Evolutionary conservation across 768 basidiomycete species (phyloP).

Genomic region (Leccinellum rugosiceps): DNA sequence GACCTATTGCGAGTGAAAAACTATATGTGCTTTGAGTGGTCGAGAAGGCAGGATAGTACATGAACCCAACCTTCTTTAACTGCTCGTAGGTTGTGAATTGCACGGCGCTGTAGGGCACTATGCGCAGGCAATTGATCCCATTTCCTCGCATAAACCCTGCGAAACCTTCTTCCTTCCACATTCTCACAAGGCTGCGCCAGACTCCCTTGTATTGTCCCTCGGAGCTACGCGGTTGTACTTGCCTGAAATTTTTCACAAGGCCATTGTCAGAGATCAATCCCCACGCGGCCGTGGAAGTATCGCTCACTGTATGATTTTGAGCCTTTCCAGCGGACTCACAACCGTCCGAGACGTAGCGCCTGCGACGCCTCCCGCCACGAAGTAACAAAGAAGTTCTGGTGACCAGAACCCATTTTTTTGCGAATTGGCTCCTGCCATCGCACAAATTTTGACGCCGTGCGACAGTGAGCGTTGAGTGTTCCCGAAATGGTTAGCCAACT

Average conservation of each 20-base stretch:
- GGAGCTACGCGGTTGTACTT: slow-evolving; percentile 76
- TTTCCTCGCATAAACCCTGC: slow-evolving; percentile 94
- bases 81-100: slow-evolving; percentile 90
- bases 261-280: background rate
- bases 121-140: slow-evolving; percentile 85
- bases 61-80: slow-evolving; percentile 65
- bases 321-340: slow-evolving; percentile 85
- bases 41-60: slow-evolving; percentile 1
- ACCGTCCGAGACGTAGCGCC: slow-evolving; percentile 82
- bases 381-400: slow-evolving; percentile 41
- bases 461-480: slow-evolving; percentile 1
- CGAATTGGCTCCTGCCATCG: slow-evolving; percentile 24
- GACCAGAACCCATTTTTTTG: slow-evolving; percentile 30
- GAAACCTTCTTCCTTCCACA: slow-evolving; percentile 93
- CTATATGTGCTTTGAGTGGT: slow-evolving; percentile 38
- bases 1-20: slow-evolving; percentile 70
- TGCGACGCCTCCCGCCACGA: slow-evolving; percentile 53
- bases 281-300: background rate
- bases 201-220: slow-evolving; percentile 78
- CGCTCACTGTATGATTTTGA: slow-evolving; percentile 95
- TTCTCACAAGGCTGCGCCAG: slow-evolving; percentile 75
- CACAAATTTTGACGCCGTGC: slow-evolving; percentile 3
- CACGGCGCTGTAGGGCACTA: slow-evolving; percentile 89
- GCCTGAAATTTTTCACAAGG: slow-evolving; percentile 44
- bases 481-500: slow-evolving; percentile 1